Evolutionary conservation across 2,329 filamentous ascomycete species (phyloP).

Genomic region (Colletotrichum tanaceti): DNA sequence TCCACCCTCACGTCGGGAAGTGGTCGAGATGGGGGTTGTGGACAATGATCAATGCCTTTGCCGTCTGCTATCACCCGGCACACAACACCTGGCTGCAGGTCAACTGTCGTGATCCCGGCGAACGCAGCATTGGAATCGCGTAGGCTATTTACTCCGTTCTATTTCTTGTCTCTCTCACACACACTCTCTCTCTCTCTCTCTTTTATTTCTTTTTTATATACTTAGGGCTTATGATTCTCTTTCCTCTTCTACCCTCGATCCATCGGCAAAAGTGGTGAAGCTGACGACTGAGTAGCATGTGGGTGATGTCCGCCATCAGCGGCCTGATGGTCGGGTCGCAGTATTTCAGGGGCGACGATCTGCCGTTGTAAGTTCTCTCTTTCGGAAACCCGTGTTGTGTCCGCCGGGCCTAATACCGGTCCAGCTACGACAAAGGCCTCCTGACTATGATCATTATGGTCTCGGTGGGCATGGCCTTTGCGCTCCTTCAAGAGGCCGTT

Average conservation of each 20-base stretch:
- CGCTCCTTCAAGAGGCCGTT: slow-evolving; percentile 53
- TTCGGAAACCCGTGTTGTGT: no score
- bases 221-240: no score
- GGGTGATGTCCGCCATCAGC: slow-evolving; percentile 63
- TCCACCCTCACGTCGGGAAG: slow-evolving; percentile 57
- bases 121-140: slow-evolving; percentile 63
- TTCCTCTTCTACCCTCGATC: no score
- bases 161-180: no score
- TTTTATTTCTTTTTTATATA: no score
- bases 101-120: slow-evolving; percentile 59
- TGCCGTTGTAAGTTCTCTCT: slow-evolving; percentile 51
- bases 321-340: slow-evolving; percentile 64
- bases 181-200: no score
- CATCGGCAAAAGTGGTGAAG: not conserved
- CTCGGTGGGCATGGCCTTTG: slow-evolving; percentile 53
- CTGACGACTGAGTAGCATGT: slow-evolving; percentile 47
- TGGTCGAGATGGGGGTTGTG: slow-evolving; percentile 64
- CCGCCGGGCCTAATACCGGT: no score
- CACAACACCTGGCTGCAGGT: slow-evolving; percentile 66
- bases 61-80: slow-evolving; percentile 65
- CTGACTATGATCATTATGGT: slow-evolving; percentile 60
- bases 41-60: slow-evolving; percentile 63
- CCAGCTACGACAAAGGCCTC: slow-evolving; percentile 57
- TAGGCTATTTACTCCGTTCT: slow-evolving; percentile 44
- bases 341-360: slow-evolving; percentile 58